Evolutionary conservation across 164 flowering plant species (phyloP).

Genomic region (Magnolia sinica): DNA sequence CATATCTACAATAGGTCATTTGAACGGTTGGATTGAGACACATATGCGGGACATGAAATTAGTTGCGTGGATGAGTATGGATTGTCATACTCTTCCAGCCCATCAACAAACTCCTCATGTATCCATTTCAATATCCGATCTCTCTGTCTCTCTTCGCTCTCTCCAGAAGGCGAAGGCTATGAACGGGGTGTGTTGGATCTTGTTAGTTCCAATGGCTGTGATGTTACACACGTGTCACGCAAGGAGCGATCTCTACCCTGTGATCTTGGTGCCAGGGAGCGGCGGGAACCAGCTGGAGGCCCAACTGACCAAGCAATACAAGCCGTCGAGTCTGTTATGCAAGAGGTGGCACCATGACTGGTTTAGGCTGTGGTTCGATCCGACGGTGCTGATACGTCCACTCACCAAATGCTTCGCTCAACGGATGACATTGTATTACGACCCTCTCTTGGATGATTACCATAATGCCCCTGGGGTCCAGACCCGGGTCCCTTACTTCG

Average conservation of each 20-base stretch:
- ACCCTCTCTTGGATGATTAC: constrained; percentile 58
- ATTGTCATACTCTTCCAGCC: neutral
- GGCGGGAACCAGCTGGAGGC: constrained; percentile 94
- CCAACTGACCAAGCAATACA: constrained; percentile 50
- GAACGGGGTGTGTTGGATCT: neutral
- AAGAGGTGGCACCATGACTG: constrained; percentile 34
- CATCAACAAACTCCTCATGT: neutral
- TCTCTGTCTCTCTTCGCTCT: neutral
- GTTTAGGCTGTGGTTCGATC: constrained; percentile 94
- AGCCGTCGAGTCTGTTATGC: constrained; percentile 57
- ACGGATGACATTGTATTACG: constrained; percentile 67
- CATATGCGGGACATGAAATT: neutral
- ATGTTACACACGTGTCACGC: constrained; percentile 37
- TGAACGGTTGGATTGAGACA: neutral
- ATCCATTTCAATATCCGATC: neutral
- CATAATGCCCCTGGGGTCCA: constrained; percentile 71
- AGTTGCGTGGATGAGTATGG: neutral
- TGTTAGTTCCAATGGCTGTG: constrained; percentile 16
- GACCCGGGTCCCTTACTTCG: constrained; percentile 71
- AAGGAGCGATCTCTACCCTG: constrained; percentile 44
- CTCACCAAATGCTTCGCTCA: constrained; percentile 75
- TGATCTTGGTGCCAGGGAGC: constrained; percentile 71
- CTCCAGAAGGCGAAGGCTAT: neutral
- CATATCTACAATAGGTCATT: too few relatives aligned
- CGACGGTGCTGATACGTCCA: constrained; percentile 52